A percentile compares a stretch with the other conserved stretches of the same genome.
Evolutionary conservation across 2,329 filamentous ascomycete genomes (phyloP).

Genomic region (Colletotrichum godetiae): DNA sequence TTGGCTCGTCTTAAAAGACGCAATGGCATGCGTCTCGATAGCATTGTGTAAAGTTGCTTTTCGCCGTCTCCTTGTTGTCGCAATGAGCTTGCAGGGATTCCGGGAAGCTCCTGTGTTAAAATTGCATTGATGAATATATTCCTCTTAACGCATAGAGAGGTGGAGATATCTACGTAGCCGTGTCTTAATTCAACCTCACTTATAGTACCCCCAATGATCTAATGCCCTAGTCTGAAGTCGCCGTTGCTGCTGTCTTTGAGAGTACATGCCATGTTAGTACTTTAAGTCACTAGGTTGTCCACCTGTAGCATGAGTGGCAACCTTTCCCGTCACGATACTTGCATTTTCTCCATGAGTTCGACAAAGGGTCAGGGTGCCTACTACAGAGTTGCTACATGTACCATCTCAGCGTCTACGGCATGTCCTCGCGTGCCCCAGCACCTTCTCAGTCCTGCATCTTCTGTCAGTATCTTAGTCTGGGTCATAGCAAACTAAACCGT

Average conservation of each 20-base stretch:
- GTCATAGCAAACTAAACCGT: background rate
- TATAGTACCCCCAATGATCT: background rate
- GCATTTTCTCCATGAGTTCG: too few species aligned
- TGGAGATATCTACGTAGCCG: background rate
- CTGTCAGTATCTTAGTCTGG: background rate
- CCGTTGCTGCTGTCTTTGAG: background rate
- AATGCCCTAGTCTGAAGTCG: background rate
- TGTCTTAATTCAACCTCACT: background rate
- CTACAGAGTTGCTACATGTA: background rate
- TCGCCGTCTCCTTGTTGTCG: background rate
- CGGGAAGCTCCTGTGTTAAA: background rate
- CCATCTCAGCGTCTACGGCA: background rate
- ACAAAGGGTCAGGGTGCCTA: background rate
- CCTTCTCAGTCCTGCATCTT: background rate
- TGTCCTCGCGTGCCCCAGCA: background rate
- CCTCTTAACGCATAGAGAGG: background rate
- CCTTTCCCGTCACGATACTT: background rate
- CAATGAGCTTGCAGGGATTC: background rate
- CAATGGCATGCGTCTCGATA: slow-evolving; percentile 19
- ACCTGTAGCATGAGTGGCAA: background rate
- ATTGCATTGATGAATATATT: background rate
- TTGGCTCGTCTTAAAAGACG: background rate
- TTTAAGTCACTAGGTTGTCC: background rate
- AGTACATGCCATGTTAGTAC: background rate
- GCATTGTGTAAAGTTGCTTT: slow-evolving; percentile 2